These are phyloP conservation scores for Xylaria sp. DNA, from an alignment of 2,329 filamentous ascomycete genomes.

Conservation along the genomic window DNA sequence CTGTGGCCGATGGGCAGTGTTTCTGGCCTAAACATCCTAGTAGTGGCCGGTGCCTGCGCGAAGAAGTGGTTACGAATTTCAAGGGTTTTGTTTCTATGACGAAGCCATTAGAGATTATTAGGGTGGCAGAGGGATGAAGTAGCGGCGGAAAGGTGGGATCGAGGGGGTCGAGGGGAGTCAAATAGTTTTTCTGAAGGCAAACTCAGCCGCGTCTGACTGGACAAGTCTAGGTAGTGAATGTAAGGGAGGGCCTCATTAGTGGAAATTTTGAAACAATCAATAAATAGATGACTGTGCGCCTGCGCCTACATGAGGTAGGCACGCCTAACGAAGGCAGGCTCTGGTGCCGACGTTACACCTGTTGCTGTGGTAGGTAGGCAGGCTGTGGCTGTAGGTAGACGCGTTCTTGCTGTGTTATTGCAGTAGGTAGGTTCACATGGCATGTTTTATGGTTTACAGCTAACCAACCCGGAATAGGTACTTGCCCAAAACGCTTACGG, in stretches of 20 bases:
- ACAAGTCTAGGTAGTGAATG: not conserved
- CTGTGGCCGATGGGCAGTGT: not conserved
- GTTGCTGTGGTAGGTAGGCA: not conserved
- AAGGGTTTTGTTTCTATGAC: not conserved
- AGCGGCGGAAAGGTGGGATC: not conserved
- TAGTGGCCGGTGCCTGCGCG: not conserved
- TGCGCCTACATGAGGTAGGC: not conserved
- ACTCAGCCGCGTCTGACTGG: not conserved
- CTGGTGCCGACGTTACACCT: not conserved
- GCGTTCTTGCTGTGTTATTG: not conserved
- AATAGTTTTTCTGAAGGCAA: not conserved
- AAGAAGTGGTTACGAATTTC: not conserved
- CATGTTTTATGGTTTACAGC: not conserved
- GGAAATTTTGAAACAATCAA: slow-evolving; percentile 3
- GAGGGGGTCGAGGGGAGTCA: not conserved
- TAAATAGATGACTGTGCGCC: not conserved
- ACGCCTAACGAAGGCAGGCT: not conserved
- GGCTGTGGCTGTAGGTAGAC: not conserved
- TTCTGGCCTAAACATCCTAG: slow-evolving; percentile 18
- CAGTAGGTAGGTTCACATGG: not conserved
- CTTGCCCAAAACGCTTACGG: not conserved
- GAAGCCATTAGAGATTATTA: not conserved
- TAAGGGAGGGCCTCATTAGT: not conserved
- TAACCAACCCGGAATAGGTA: not conserved
- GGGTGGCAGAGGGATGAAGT: not conserved